Evolutionary conservation across 305 asterid species (phyloP).

Genomic region (Ajuga reptans): DNA sequence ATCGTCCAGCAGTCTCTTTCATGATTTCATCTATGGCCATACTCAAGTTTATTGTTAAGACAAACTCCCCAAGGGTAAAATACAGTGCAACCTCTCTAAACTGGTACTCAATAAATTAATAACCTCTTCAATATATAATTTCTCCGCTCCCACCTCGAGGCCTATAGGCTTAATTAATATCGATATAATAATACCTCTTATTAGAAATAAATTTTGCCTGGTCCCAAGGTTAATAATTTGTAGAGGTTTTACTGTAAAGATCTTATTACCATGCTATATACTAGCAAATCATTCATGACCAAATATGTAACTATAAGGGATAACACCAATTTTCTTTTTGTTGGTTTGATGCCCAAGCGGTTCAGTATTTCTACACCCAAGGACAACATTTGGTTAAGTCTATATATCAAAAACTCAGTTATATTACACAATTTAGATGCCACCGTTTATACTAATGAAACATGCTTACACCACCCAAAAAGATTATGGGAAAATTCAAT

Average conservation of each 20-base stretch:
- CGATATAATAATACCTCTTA: no score
- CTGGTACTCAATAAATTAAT: no score
- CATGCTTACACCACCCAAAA: neutral
- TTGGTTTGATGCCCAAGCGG: no score
- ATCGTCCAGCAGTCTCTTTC: neutral
- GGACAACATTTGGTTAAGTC: neutral
- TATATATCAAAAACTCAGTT: neutral
- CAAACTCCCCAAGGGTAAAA: neutral
- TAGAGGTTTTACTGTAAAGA: neutral
- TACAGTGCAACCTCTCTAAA: no score
- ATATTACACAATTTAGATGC: neutral
- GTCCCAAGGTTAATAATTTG: no score
- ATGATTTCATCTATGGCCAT: neutral
- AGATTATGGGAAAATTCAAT: neutral
- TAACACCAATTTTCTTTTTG: neutral
- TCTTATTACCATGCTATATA: neutral
- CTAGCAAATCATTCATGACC: conserved; percentile 7
- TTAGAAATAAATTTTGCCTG: no score
- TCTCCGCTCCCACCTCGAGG: no score
- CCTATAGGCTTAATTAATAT: no score
- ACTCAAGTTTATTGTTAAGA: neutral
- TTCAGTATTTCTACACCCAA: neutral
- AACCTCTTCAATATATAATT: no score
- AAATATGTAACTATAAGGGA: neutral
- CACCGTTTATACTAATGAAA: no score